Evolutionary conservation across 768 basidiomycete species (phyloP), one percentile per base, ranked within the genome.

Genomic region (Auricularia heimuer): DNA sequence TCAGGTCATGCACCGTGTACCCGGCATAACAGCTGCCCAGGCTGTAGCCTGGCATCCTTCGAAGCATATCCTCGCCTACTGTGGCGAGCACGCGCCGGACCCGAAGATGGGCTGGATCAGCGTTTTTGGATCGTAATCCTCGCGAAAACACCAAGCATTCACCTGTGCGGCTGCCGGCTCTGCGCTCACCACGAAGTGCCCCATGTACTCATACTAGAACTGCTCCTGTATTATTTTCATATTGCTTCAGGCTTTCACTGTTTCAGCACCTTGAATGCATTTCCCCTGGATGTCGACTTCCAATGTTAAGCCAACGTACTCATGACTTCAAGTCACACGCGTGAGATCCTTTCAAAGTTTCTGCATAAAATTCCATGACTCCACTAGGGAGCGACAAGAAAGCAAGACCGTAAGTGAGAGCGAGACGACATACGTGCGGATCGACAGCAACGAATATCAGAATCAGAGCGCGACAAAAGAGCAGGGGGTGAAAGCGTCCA

Each of bases 21-120:
- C 88, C 1, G 82, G 88, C 2, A 77, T 88, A 4, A 87, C 85
- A 3, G 79, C 89, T 1, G 84, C 89, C n/a, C 85, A 86, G 3
- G 86, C 88, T 1, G 90, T 92, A 2, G 76, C 84, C 1, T 92
- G 90, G 90, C 90, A 92, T 73, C 90, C 90, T 3, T 89, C 87
- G 4, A 88, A 85, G 74, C 85, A 89, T 69, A 82, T 86, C n/a
- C 82, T 90, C 63, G 90, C 90, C 2, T 92, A 90, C 68, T 91
- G 89, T 70, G 90, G 51, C 21, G 65, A 65, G 42, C 56, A 63
- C 33, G 60, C 36, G 44, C 60, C 66, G 34, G 34, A 63, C 35
- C 82, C 83, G 16, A 84, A 89, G 24, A 80, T 81, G 1, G 86
- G 88, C 10, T 81, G 88, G 37, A 79, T 92, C 65, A 89, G 89